Base-by-base conservation (phyloP, 164 flowering plant genomes). In the Aristolochia californica region DNA sequence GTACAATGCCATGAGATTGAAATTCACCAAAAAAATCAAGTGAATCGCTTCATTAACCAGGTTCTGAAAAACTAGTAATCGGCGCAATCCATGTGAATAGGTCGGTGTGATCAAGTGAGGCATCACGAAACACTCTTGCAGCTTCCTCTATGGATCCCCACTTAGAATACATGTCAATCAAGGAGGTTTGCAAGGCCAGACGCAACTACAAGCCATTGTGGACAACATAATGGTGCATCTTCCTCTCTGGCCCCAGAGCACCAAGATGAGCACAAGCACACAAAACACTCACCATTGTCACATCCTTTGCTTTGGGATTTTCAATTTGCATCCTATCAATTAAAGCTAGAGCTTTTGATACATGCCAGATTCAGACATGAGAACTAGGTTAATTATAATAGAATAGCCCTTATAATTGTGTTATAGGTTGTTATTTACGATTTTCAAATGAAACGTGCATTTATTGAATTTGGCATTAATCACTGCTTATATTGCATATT, bases 131-230 rank as follows among this genome's bases (percentile, higher is more conserved):
- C 56, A 79, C 87, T 15, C 13, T 43, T 21, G 78, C 47, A 14
- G 96, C 97, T 62, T 91, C 91, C 43, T 76, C 75, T 49, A 87
- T 78, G 0, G 91, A 83, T 14, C 96, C 97, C 58, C 89, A 87
- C 66, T 91, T 91, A 28, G 94, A 85, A 60, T 87, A 91, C 97
- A 90, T 91, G 67, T 87, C 94, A 26, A 87, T 80, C n/a, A 85
- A 73, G 9, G 87, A 82, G 16, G 97, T 91, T n/a, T 61, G 54
- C 61, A 90, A 60, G 14, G 65, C 73, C 57, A 91, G 23, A 57
- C 77, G 87, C 43, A 80, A 40, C 5, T 78, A 77, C 72, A 87
- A 56, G n/a, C 62, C 59, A 43, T 84, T 74, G 45, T 82, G 82
- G 14, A 74, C 27, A 51, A 85, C 58, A 57, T 78, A 82, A 0